Base-by-base conservation (phyloP, 257 asterid species). In the Verbascum thapsus region DNA sequence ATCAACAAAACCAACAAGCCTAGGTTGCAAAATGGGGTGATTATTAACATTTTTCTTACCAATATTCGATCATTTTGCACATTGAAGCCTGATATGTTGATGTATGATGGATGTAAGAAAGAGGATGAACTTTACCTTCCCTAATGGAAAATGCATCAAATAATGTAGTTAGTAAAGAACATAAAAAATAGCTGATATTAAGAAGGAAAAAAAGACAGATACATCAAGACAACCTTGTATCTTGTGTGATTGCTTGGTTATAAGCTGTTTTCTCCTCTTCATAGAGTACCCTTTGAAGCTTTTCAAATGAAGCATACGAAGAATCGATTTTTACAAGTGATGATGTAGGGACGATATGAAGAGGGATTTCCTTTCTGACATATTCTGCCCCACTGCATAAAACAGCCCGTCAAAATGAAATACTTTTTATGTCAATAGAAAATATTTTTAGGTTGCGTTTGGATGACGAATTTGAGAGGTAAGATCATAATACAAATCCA, bases 1-100 rank as follows among this genome's bases (percentile, higher is more conserved):
- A 58, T 80, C 22, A 68, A 12, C 54, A n/a, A 62, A 54, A 41
- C 56, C 7, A 50, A 39, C 26, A 35, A 40, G 45, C 19, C 7
- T 62, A 68, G 32, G 40, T 23, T 66, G 15, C 7, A 23, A 32
- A 11, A 41, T 41, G 16, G 17, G n/a, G n/a, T n/a, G n/a, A n/a
- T n/a, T n/a, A n/a, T 54, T 51, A 48, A 8, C 48, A 2, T 3
- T 35, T 19, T 58, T 32, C 73, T 64, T 80, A 94, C 99, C 99
- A 94, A 69, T 84, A 90, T 67, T 94, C 99, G 50, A 94, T 88
- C 85, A 94, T 79, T 77, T 94, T 94, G 88, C 99, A 94, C 82
- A 94, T 75, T 81, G 99, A 90, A 69, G 98, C 95, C 82, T 88
- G 96, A 84, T 85, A 94, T 2, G 99, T 94, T 43, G 99, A 90